These are phyloP conservation scores for Veloboletus limbatus DNA, from an alignment of 1,284 basidiomycete species.

Conservation along the genomic window DNA sequence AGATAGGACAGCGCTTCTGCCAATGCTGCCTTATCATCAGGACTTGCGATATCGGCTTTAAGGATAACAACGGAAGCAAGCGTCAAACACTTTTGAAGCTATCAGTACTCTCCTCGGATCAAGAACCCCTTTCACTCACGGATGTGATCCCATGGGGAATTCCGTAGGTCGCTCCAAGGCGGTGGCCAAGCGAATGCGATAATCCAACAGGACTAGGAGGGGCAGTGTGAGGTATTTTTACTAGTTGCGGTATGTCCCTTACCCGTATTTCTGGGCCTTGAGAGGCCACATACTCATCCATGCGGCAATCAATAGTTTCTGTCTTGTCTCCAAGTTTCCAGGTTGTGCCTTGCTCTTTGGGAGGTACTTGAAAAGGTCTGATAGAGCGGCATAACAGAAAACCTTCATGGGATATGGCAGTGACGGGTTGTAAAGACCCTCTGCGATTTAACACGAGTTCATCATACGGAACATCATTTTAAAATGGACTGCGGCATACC, in stretches of 20 bases:
- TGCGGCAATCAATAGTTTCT: slow-evolving; percentile 69
- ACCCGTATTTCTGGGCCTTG: slow-evolving; percentile 55
- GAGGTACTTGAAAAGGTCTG: slow-evolving; percentile 73
- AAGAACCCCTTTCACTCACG: slow-evolving; percentile 37
- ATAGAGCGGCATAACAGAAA: slow-evolving; percentile 64
- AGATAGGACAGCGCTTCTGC: slow-evolving; percentile 57
- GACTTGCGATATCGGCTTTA: slow-evolving; percentile 52
- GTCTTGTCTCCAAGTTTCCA: slow-evolving; percentile 54
- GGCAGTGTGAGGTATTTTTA: not conserved
- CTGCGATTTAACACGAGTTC: slow-evolving; percentile 34
- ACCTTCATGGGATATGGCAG: slow-evolving; percentile 60
- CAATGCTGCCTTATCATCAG: slow-evolving; percentile 57
- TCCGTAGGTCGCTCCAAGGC: slow-evolving; percentile 70
- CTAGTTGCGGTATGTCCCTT: slow-evolving; percentile 4
- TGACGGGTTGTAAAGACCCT: slow-evolving; percentile 64
- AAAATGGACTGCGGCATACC: slow-evolving; percentile 39
- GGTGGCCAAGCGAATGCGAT: slow-evolving; percentile 73
- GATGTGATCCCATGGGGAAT: slow-evolving; percentile 85
- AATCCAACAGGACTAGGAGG: slow-evolving; percentile 59
- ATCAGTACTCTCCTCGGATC: slow-evolving; percentile 9
- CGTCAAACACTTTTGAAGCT: slow-evolving; percentile 61
- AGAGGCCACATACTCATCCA: slow-evolving; percentile 81
- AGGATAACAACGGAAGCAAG: slow-evolving; percentile 61
- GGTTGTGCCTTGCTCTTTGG: slow-evolving; percentile 63
- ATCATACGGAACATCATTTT: not conserved